phyloP scores from a whole-genome alignment of 805 yeast genomes.

The Suhomyces faveliae region DNA sequence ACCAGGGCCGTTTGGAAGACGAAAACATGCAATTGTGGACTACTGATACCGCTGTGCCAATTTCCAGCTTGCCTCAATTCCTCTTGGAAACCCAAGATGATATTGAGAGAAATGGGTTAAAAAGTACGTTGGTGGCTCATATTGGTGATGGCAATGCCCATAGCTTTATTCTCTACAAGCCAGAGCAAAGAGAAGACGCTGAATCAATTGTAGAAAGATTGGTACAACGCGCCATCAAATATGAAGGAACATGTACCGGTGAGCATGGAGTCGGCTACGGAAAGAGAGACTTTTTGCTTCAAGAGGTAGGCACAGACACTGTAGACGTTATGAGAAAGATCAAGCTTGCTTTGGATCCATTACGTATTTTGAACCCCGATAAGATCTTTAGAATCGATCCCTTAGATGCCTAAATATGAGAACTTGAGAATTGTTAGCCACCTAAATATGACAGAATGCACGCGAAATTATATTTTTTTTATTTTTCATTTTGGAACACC shows the following conservation, averaged over 20 bases:
- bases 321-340: slow-evolving; percentile 23
- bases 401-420: not conserved
- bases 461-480: too few species aligned
- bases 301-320: slow-evolving; percentile 19
- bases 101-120: slow-evolving; percentile 49
- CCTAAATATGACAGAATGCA: too few species aligned
- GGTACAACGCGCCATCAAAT: slow-evolving; percentile 20
- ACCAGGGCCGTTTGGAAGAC: slow-evolving; percentile 30
- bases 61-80: slow-evolving; percentile 62
- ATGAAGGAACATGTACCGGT: slow-evolving; percentile 24
- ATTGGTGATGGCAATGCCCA: slow-evolving; percentile 87
- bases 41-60: slow-evolving; percentile 83
- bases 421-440: not conserved
- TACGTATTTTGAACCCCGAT: slow-evolving; percentile 23
- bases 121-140: slow-evolving; percentile 69
- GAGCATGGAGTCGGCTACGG: slow-evolving; percentile 27
- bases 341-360: slow-evolving; percentile 20
- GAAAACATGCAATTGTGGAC: slow-evolving; percentile 59
- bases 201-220: slow-evolving; percentile 20
- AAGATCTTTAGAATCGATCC: slow-evolving; percentile 23
- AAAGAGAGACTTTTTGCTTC: slow-evolving; percentile 18
- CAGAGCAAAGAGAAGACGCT: slow-evolving; percentile 17
- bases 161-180: slow-evolving; percentile 54
- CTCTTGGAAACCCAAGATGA: slow-evolving; percentile 62
- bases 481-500: not conserved